Base-by-base conservation (phyloP, 768 basidiomycete species). In the Candolleomyces eurysporus region DNA sequence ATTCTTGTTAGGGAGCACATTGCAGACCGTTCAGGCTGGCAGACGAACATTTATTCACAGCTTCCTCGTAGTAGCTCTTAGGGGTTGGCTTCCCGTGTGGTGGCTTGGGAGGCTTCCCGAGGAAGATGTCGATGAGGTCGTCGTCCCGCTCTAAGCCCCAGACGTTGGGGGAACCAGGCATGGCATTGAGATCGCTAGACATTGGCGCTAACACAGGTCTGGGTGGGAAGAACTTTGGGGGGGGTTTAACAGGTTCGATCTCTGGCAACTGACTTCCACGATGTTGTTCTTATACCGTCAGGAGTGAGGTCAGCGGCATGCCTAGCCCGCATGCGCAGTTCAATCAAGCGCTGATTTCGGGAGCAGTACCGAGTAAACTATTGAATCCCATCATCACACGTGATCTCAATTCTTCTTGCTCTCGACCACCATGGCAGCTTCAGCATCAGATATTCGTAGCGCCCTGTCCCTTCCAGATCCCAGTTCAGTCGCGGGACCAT, bases 381-480 rank as follows among this genome's bases (percentile, higher is more conserved):
- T 26, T 26, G 26, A 26, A 26, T 26, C 26, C n/a, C n/a, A n/a
- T n/a, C 26, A 26, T 26, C 26, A 26, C 72, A 73, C 72, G 71
- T 73, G 70, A 71, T 46, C 16, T 36, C 19, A 46, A 22, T 62
- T 66, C 62, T 61, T 62, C 62, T 60, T 58, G 32, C 30, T 57
- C 36, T 56, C 62, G 61, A 61, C 61, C 66, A 68, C 65, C 64
- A 90, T 90, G 87, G 83, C 88, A 43, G 80, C 83, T 60, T 84
- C 86, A 61, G 90, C 91, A 58, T 84, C 87, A 63, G 94, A 96
- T 70, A 83, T 96, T 64, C 89, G 94, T 30, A 91, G 91, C 65
- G 89, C 91, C 43, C 86, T 96, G 49, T 86, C 89, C 13, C 75
- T 95, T 14, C 82, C 83, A 55, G 78, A 78, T 21, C 61, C 72